Evolutionary conservation across 2,329 filamentous ascomycete species (phyloP).

Genomic region (Ophiosphaerella narmari): DNA sequence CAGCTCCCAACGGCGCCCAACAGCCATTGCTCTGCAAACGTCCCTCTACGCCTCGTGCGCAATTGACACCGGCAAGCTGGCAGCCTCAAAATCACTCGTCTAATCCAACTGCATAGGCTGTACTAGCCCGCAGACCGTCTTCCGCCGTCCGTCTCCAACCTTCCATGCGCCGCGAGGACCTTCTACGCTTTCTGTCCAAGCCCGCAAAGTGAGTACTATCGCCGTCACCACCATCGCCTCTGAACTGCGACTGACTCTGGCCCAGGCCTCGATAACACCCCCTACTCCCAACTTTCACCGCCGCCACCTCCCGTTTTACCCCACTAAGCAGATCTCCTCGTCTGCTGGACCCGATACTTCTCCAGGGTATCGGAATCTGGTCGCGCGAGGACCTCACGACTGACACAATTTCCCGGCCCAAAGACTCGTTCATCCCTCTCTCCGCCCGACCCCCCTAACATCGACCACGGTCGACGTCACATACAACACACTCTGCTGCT

Average conservation of each 20-base stretch:
- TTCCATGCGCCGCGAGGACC: constrained; percentile 90
- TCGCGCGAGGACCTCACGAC: constrained; percentile 65
- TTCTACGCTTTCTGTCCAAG: constrained; percentile 91
- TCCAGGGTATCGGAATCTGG: constrained; percentile 80
- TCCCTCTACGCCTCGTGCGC: constrained; percentile 8
- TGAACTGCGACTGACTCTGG: constrained; percentile 14
- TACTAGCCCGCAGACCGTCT: constrained; percentile 41
- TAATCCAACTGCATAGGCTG: constrained; percentile 41
- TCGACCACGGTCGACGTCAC: constrained; percentile 66
- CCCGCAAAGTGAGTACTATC: constrained; percentile 77
- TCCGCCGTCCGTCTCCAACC: constrained; percentile 25
- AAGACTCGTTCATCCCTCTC: constrained; percentile 80
- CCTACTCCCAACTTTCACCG: constrained; percentile 44
- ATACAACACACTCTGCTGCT: constrained; percentile 65
- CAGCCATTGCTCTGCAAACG: constrained; percentile 16
- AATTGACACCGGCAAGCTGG: constrained; percentile 39
- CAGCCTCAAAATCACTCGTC: constrained; percentile 24
- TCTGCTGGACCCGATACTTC: constrained; percentile 86
- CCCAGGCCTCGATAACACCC: constrained; percentile 70
- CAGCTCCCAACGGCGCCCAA: constrained; percentile 22
- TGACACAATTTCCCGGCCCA: constrained; percentile 86
- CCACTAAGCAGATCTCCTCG: constrained; percentile 65
- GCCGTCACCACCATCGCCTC: no score
- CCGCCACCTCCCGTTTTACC: constrained; percentile 26
- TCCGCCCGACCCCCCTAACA: constrained; percentile 92